phyloP scores from a whole-genome alignment of 495 filamentous ascomycete genomes.

The Gamarada debralockiae region DNA sequence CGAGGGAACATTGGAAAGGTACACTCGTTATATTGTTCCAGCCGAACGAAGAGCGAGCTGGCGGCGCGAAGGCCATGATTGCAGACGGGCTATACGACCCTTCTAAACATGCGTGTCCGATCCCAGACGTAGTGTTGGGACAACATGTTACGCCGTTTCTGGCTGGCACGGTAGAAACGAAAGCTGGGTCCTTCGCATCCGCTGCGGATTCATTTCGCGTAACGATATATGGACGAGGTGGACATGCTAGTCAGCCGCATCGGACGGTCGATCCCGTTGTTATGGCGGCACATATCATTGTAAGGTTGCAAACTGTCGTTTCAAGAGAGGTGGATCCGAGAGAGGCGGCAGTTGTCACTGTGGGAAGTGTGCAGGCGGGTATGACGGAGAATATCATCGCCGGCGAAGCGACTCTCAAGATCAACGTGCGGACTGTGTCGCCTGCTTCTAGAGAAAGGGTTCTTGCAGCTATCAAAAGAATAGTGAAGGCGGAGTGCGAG shows the following conservation, averaged over 20 bases:
- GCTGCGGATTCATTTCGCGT: constrained; percentile 41
- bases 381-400: constrained; percentile 52
- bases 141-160: constrained; percentile 47
- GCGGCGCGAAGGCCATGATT: constrained; percentile 57
- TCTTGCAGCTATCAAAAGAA: constrained; percentile 41
- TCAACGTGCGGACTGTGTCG: constrained; percentile 44
- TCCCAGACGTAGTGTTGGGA: constrained; percentile 54
- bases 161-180: constrained; percentile 35
- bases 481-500: constrained; percentile 50
- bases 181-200: constrained; percentile 36
- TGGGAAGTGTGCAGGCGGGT: constrained; percentile 48
- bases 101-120: constrained; percentile 34
- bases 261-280: constrained; percentile 54
- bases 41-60: constrained; percentile 53
- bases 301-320: constrained; percentile 53
- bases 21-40: constrained; percentile 59
- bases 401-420: constrained; percentile 38
- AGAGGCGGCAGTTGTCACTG: constrained; percentile 52
- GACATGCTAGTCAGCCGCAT: constrained; percentile 50
- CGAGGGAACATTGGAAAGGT: constrained; percentile 46
- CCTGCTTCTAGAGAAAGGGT: constrained; percentile 37
- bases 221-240: constrained; percentile 45
- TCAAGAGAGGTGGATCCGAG: constrained; percentile 46
- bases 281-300: constrained; percentile 45
- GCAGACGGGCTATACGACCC: constrained; percentile 55